Evolutionary conservation across 805 yeast genomes (phyloP), one percentile per base, ranked within the genome.

Genomic region (Candida pseudoglaebosa): DNA sequence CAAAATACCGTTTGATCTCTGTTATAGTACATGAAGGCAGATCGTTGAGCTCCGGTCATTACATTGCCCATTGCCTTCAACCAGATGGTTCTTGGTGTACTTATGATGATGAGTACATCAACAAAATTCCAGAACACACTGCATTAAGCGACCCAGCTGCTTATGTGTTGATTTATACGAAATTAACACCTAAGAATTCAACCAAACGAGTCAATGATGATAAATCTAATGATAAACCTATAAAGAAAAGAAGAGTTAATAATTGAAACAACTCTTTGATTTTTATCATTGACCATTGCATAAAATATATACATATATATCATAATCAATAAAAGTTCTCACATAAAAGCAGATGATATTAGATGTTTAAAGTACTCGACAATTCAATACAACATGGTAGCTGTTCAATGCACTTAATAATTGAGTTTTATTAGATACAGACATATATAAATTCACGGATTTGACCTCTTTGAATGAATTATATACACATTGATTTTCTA

Each of bases 21-120:
- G 96, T 91, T 13, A 85, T 91, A 43, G 91, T 89, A 4, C 99
- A 93, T 56, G 96, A 87, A 52, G 99, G 99, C 29, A 72, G 98
- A 46, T 84, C 96, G 1, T 81, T 90, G 10, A 80, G 89, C 32
- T 81, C 93, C 3, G 99, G 99, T 3, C 99, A 93, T 61, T 93
- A 93, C 54, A 77, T 89, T 42, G 85, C 95, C 1, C 88, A 86
- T 56, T 86, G 96, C 56, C 77, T 84, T 45, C 96, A 90, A 61
- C 95, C 97, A 1, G 93, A 86, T 61, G 91, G 89, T 2, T 64
- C 83, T 2, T 93, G 98, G 99, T 82, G 88, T 20, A 82, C 88
- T 7, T 93, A 91, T 60, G 98, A 93, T 57, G 99, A 93, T 57
- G 99, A 93, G 53, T 79, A 82, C 53, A 80, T 87, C 48, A 84